Conservation (phyloP, 192 early-diverging fungal species). For the Coemansia sp. region DNA sequence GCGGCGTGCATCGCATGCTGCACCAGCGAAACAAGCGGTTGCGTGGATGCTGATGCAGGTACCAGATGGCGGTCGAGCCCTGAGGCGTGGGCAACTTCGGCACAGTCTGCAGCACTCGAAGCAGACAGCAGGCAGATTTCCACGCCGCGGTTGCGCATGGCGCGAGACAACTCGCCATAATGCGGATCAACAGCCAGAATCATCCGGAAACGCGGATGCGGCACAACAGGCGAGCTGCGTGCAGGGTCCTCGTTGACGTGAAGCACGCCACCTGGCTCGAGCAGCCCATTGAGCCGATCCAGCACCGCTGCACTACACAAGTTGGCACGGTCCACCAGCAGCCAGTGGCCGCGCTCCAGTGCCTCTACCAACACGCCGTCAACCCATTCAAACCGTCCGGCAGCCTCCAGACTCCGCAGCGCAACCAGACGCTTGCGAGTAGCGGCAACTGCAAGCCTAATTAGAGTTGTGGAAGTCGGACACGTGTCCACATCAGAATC, state of each 20-base stretch:
- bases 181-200: conserved; percentile 94
- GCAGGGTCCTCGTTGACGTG: conserved; percentile 88
- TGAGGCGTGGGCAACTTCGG: background rate
- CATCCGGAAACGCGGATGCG: conserved; percentile 89
- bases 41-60: background rate
- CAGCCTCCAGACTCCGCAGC: conserved; percentile 43
- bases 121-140: conserved; percentile 66
- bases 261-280: conserved; percentile 86
- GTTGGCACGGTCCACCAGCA: conserved; percentile 95
- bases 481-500: background rate
- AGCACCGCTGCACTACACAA: conserved; percentile 91
- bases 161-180: conserved; percentile 90
- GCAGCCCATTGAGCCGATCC: conserved; percentile 90
- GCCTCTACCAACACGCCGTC: conserved; percentile 92
- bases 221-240: conserved; percentile 59
- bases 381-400: conserved; percentile 95
- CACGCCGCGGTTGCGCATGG: conserved; percentile 98
- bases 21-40: conserved; percentile 18
- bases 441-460: background rate
- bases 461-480: background rate
- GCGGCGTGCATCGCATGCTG: conserved; percentile 34
- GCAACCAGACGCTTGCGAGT: background rate
- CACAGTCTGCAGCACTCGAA: background rate
- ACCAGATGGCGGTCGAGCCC: too few species aligned
- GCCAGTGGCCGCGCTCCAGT: conserved; percentile 87